These are phyloP conservation scores for Salvia splendens DNA, from an alignment of 257 asterid genomes.

Conservation along the genomic window DNA sequence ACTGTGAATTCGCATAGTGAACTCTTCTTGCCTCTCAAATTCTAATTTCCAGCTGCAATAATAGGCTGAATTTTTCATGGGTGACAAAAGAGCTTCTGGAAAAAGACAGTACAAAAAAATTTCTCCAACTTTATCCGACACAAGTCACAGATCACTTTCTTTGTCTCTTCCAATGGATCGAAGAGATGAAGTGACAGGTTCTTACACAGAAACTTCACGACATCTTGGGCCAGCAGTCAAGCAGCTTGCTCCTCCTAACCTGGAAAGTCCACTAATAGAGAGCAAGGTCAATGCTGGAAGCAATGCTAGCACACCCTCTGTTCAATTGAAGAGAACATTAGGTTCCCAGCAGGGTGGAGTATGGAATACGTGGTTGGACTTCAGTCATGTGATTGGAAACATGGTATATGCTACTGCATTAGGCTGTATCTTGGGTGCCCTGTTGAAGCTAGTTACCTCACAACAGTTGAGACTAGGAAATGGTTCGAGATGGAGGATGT, in stretches of 20 bases:
- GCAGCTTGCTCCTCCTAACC: conserved; percentile 74
- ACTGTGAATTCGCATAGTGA: conserved; percentile 18
- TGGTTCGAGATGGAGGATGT: conserved; percentile 50
- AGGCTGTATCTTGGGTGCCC: conserved; percentile 62
- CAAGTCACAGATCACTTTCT: conserved; percentile 60
- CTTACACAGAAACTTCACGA: conserved; percentile 47
- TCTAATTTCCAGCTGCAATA: conserved; percentile 35
- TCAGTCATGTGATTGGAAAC: conserved; percentile 52
- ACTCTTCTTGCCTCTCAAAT: conserved; percentile 11
- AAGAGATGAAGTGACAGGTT: conserved; percentile 54
- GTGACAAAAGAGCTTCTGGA: conserved; percentile 65
- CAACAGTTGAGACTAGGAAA: conserved; percentile 55
- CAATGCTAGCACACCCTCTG: conserved; percentile 49
- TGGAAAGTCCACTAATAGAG: conserved; percentile 60
- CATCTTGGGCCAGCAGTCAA: conserved; percentile 81
- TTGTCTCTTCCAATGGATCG: conserved; percentile 51
- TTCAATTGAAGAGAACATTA: conserved; percentile 73
- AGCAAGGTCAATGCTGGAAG: conserved; percentile 46
- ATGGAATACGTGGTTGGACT: conserved; percentile 62
- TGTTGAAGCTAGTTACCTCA: conserved; percentile 52
- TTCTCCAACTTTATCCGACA: conserved; percentile 52
- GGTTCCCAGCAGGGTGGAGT: conserved; percentile 57
- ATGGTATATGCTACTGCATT: conserved; percentile 58
- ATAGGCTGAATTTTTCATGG: conserved; percentile 71
- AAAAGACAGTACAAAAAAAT: conserved; percentile 58